Percentiles rank a stretch among this genome's conserved stretches.
phyloP scores from a whole-genome alignment of 2,329 filamentous ascomycete genomes.

The Scytalidium lignicola region DNA sequence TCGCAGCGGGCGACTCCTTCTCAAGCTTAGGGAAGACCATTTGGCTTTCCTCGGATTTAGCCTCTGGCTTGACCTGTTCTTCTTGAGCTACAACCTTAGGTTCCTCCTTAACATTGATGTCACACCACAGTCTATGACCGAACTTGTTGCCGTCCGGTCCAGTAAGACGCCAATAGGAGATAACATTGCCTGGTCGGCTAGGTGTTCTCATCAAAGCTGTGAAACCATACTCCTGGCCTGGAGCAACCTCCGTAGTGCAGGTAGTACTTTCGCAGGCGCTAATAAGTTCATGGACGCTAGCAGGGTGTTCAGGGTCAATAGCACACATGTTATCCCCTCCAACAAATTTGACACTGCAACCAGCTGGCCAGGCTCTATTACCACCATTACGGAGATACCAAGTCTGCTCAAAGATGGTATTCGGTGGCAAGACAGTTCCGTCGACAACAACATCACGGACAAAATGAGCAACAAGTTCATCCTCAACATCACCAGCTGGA shows the following conservation, averaged over 20 bases:
- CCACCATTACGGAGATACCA: conserved; percentile 91
- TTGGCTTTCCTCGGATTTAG: conserved; percentile 43
- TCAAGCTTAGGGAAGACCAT: conserved; percentile 98
- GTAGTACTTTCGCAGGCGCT: conserved; percentile 79
- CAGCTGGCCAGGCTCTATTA: conserved; percentile 73
- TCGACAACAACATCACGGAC: conserved; percentile 74
- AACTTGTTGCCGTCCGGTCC: conserved; percentile 75
- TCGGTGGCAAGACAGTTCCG: conserved; percentile 65
- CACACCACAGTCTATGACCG: conserved; percentile 92
- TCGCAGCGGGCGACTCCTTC: conserved; percentile 82
- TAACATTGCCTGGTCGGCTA: conserved; percentile 67
- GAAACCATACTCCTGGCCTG: conserved; percentile 74
- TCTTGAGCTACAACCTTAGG: conserved; percentile 26
- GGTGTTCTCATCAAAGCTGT: conserved; percentile 82
- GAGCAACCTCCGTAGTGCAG: conserved; percentile 61
- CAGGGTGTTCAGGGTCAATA: conserved; percentile 72
- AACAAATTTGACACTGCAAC: conserved; percentile 85
- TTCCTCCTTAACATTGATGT: conserved; percentile 63
- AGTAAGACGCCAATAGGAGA: conserved; percentile 96
- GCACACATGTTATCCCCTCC: conserved; percentile 97
- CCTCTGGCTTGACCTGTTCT: conserved; percentile 29
- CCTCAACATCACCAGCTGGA: conserved; percentile 20
- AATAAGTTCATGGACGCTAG: conserved; percentile 70
- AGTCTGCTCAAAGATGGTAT: conserved; percentile 76
- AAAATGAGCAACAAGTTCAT: conserved; percentile 60